Evolutionary conservation across 2,329 filamentous ascomycete genomes (phyloP).

Genomic region (Lachnellula cervina): DNA sequence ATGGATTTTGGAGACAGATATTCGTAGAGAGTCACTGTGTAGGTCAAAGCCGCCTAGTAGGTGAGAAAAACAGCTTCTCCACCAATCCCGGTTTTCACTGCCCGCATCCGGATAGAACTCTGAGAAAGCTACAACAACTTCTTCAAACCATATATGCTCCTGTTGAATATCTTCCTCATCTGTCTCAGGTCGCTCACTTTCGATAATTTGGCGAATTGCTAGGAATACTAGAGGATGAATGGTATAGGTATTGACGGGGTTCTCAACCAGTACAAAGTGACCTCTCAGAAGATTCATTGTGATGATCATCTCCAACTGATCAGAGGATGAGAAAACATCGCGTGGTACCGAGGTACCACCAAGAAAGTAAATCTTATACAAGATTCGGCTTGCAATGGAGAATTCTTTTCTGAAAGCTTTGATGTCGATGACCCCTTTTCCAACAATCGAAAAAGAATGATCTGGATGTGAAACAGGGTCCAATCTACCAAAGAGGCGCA

Average conservation of each 20-base stretch:
- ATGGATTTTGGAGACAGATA: conserved; percentile 19
- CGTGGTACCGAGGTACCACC: conserved; percentile 21
- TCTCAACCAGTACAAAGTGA: conserved; percentile 19
- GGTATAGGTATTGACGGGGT: conserved; percentile 12
- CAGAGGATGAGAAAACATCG: conserved; percentile 17
- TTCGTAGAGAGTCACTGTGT: conserved; percentile 13
- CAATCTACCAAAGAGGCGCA: conserved; percentile 21
- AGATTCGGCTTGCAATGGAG: conserved; percentile 9
- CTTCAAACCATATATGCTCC: conserved; percentile 21
- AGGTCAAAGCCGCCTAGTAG: conserved; percentile 17
- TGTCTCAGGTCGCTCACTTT: conserved; percentile 3
- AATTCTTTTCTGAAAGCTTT: conserved; percentile 17
- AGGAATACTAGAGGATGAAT: conserved; percentile 23
- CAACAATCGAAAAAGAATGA: conserved; percentile 16
- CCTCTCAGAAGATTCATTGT: conserved; percentile 20
- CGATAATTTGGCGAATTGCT: conserved; percentile 16
- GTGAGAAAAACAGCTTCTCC: conserved; percentile 23
- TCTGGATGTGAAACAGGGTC: conserved; percentile 17
- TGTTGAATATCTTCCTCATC: conserved; percentile 14
- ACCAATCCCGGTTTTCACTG: conserved; percentile 20
- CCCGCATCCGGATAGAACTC: conserved; percentile 20
- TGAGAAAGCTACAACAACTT: conserved; percentile 20
- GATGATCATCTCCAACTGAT: conserved; percentile 23
- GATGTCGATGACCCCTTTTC: conserved; percentile 19
- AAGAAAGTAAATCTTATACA: conserved; percentile 23